Conservation (phyloP, 129 eudicot species). For the Flaveria sonorensis region DNA sequence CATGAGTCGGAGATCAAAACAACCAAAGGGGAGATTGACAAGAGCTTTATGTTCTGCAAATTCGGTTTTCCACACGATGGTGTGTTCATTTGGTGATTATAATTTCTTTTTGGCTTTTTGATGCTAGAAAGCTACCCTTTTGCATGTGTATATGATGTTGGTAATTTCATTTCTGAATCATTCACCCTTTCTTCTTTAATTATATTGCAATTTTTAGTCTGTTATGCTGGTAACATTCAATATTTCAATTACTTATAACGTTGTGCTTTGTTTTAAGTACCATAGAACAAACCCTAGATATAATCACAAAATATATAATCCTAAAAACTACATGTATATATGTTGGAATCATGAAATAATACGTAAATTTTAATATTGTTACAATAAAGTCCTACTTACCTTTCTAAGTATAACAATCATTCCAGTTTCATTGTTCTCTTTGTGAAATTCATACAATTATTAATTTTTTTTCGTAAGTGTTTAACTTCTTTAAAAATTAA, state of each 20-base stretch:
- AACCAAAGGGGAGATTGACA: constrained; percentile 21
- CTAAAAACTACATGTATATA: too few species aligned
- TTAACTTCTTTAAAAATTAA: too few species aligned
- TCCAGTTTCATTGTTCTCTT: too few species aligned
- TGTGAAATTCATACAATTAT: too few species aligned
- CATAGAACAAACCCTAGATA: too few species aligned
- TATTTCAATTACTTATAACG: background rate
- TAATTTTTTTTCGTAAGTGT: too few species aligned
- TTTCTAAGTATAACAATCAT: too few species aligned
- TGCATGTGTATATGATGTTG: constrained; percentile 51
- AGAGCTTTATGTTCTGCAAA: constrained; percentile 32
- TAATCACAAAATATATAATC: too few species aligned
- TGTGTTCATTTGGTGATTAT: constrained; percentile 34
- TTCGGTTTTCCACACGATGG: constrained; percentile 22
- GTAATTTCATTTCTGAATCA: constrained; percentile 42
- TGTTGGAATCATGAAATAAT: too few species aligned
- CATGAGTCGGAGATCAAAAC: constrained; percentile 15
- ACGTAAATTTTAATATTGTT: too few species aligned
- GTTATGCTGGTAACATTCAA: background rate
- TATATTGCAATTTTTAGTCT: constrained; percentile 5
- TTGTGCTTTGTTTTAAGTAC: too few species aligned
- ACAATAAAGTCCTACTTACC: too few species aligned
- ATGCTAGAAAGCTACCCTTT: constrained; percentile 16
- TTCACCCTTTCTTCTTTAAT: constrained; percentile 1
- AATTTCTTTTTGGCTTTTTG: background rate